These are phyloP conservation scores for Sarcomyxa edulis DNA, from an alignment of 768 basidiomycete genomes.

Conservation along the genomic window DNA sequence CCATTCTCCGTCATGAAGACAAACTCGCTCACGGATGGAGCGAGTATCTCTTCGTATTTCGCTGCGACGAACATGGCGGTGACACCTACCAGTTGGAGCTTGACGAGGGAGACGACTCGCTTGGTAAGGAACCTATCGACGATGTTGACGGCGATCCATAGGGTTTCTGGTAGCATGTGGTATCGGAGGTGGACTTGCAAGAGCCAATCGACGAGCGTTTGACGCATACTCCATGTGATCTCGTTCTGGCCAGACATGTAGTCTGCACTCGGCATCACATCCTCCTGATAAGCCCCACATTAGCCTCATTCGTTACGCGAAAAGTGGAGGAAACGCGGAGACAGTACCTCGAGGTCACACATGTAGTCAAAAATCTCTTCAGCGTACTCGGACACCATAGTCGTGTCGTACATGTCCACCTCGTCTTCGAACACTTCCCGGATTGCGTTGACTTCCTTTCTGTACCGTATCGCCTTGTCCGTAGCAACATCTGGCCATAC, in stretches of 20 bases:
- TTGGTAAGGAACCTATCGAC: constrained; percentile 89
- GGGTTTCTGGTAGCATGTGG: constrained; percentile 98
- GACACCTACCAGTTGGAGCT: constrained; percentile 94
- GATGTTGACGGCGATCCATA: constrained; percentile 99
- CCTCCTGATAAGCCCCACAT: constrained; percentile 43
- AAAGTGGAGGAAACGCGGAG: neutral
- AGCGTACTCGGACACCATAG: constrained; percentile 98
- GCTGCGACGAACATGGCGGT: constrained; percentile 99
- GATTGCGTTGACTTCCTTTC: constrained; percentile 61
- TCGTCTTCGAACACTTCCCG: constrained; percentile 70
- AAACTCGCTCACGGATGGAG: constrained; percentile 96
- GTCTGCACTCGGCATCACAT: constrained; percentile 84
- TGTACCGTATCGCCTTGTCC: constrained; percentile 50
- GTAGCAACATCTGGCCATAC: constrained; percentile 76
- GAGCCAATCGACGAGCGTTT: constrained; percentile 97
- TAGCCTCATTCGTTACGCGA: constrained; percentile 15
- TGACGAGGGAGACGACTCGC: constrained; percentile 82
- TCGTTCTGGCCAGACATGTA: constrained; percentile 95
- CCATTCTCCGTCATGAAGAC: constrained; percentile 97
- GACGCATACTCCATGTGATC: constrained; percentile 91
- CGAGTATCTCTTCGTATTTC: constrained; percentile 99
- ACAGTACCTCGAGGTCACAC: constrained; percentile 84
- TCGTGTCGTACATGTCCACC: constrained; percentile 70
- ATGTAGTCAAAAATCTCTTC: constrained; percentile 98
- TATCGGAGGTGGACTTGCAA: constrained; percentile 96